A percentile compares a stretch with the other conserved stretches of the same genome.
Conservation (phyloP, 148 eudicot genomes). For the Cornus florida region DNA sequence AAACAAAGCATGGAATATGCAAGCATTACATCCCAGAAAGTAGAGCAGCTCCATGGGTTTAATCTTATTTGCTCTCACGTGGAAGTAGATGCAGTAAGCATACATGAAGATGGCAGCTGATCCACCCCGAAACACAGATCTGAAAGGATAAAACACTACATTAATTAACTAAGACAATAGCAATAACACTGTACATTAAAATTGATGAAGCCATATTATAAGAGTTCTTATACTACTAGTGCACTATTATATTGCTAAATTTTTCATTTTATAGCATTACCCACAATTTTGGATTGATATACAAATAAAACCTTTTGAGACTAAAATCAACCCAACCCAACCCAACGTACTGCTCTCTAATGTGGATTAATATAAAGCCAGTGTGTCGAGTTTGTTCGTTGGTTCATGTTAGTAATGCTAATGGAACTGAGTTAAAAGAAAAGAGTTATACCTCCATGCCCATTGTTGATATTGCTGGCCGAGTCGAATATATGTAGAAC, state of each 20-base stretch:
- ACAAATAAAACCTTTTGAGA: no score
- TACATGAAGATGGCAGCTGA: conserved; percentile 8
- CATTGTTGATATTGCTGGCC: not conserved
- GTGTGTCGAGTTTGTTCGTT: no score
- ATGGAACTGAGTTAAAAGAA: not conserved
- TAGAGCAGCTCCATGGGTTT: not conserved
- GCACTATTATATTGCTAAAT: no score
- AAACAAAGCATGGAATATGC: not conserved
- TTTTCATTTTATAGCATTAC: not conserved
- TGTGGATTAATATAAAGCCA: no score
- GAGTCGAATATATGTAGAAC: not conserved
- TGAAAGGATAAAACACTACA: not conserved
- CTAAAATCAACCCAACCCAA: no score
- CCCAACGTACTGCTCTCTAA: no score
- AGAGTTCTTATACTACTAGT: no score
- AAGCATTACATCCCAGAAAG: not conserved
- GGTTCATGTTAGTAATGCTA: not conserved
- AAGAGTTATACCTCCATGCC: not conserved
- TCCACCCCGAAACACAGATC: conserved; percentile 1
- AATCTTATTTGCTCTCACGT: not conserved
- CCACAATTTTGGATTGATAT: no score
- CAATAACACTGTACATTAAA: no score
- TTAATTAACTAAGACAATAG: no score
- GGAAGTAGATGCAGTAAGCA: not conserved
- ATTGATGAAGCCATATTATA: no score